Evolutionary conservation across 495 filamentous ascomycete genomes (phyloP), one percentile per base, ranked within the genome.

Genomic region (Chaetomium fimeti): DNA sequence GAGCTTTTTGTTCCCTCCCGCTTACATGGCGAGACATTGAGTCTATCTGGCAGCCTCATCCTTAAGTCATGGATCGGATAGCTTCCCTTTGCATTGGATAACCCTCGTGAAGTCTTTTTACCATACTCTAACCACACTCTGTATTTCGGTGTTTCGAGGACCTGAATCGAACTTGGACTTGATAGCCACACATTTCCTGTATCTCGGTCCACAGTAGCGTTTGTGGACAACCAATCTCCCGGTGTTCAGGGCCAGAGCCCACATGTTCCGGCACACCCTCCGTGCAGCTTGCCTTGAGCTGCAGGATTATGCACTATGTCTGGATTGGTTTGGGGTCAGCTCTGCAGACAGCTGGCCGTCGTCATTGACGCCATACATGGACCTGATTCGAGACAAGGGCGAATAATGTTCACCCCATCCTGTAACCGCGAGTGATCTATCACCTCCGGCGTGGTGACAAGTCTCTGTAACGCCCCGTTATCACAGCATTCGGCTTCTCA

Each of bases 371-470:
- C 53, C 61, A 20, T 58, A 27, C 55, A 53, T 63, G 18, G 43
- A 49, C 62, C 27, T 13, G 15, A 25, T 7, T 6, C 42, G 29
- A 18, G 22, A 3, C n/a, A 32, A 42, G 28, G 1, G 32, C 62
- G 55, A 59, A 59, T 59, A 18, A 59, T 29, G 18, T 20, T n/a
- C 53, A 29, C 16, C 29, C 47, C 24, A 36, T 27, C 28, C 51
- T 38, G 45, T 27, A 28, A 38, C 51, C 24, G 32, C 29, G 54
- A 28, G 42, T 64, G 57, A 68, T 64, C 42, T 65, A 58, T 64
- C 66, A 65, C 36, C 48, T 28, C 27, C 36, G 13, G 28, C 27
- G 11, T n/a, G 24, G 27, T 42, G 36, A 61, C 57, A 32, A 56
- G 32, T n/a, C 32, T 45, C 42, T 52, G 43, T 61, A 15, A 58